Evolutionary conservation across 2,329 filamentous ascomycete species (phyloP).

Genomic region (Colletotrichum sp.): DNA sequence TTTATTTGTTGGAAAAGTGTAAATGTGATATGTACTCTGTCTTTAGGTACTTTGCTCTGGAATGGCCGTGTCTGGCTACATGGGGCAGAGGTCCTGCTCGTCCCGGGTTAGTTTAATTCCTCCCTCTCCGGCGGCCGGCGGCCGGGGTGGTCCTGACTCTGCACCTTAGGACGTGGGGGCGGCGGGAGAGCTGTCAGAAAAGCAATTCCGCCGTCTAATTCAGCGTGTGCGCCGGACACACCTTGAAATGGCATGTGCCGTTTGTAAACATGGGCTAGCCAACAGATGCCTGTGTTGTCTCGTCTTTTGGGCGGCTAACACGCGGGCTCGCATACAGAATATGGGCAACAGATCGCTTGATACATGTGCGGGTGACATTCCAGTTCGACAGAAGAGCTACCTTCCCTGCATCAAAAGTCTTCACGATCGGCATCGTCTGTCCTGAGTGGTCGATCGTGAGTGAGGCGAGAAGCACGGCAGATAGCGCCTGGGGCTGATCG

Average conservation of each 20-base stretch:
- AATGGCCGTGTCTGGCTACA: neutral
- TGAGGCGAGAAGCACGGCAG: neutral
- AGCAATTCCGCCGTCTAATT: slow-evolving; percentile 4
- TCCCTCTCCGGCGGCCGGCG: neutral
- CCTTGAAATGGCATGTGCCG: slow-evolving; percentile 4
- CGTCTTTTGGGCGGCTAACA: neutral
- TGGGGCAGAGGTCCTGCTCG: neutral
- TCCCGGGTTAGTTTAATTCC: neutral
- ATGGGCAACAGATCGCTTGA: neutral
- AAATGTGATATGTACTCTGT: neutral
- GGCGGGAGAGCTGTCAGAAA: neutral
- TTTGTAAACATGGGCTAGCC: neutral
- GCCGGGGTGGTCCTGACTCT: neutral
- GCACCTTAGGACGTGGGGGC: neutral
- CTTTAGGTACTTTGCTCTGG: neutral
- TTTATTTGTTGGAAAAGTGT: neutral
- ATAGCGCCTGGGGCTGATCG: slow-evolving; percentile 1
- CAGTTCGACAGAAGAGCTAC: neutral
- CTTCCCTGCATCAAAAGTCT: neutral
- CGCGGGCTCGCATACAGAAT: neutral
- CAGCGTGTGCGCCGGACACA: neutral
- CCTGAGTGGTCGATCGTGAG: neutral
- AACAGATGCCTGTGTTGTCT: neutral
- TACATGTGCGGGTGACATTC: neutral
- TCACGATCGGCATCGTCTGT: neutral